phyloP scores from a whole-genome alignment of 345 rosid genomes.

The Crucihimalaya himalaica region DNA sequence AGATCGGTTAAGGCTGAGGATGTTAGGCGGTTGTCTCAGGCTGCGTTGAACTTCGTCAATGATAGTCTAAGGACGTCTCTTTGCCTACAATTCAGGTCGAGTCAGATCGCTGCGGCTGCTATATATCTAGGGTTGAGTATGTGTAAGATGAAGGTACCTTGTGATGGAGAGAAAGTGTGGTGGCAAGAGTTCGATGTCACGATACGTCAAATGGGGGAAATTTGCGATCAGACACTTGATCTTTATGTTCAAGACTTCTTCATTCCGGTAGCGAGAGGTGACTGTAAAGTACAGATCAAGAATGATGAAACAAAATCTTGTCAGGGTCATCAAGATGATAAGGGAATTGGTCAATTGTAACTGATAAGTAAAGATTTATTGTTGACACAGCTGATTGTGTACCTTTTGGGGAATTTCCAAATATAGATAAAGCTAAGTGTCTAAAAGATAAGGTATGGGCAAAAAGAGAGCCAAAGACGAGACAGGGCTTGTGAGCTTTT shows the following conservation, averaged over 20 bases:
- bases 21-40: not conserved
- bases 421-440: not conserved
- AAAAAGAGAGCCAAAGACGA: not conserved
- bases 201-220: not conserved
- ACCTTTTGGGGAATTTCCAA: not conserved
- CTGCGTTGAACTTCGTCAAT: constrained; percentile 6
- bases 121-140: not conserved
- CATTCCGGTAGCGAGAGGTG: not conserved
- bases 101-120: constrained; percentile 26
- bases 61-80: constrained; percentile 17
- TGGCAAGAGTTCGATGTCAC: constrained; percentile 22
- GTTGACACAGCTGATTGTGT: not conserved
- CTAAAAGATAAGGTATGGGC: not conserved
- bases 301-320: not conserved
- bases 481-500: not conserved
- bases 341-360: not conserved
- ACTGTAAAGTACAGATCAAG: not conserved
- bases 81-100: constrained; percentile 11
- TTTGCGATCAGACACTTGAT: constrained; percentile 22
- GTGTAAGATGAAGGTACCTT: constrained; percentile 17
- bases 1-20: constrained; percentile 16
- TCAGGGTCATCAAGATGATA: not conserved
- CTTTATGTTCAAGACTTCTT: constrained; percentile 15
- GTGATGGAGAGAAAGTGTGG: constrained; percentile 17
- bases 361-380: not conserved